These are phyloP conservation scores for Sungouiella blattae DNA, from an alignment of 805 yeast species.

Conservation along the genomic window DNA sequence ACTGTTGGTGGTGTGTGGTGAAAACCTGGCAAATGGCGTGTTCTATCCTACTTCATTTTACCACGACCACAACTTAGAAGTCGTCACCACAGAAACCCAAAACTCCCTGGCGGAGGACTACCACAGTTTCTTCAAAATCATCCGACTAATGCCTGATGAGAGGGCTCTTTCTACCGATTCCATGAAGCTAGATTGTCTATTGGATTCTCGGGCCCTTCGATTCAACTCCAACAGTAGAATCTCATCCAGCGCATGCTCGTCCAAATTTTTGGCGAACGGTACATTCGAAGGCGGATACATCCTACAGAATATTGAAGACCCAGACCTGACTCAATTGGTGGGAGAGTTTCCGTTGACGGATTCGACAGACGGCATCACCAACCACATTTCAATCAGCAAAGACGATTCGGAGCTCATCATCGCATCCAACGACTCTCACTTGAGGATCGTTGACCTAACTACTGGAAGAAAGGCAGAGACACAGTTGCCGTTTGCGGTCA, in stretches of 20 bases:
- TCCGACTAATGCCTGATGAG: conserved; percentile 31
- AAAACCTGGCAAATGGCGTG: conserved; percentile 31
- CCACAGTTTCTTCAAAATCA: conserved; percentile 33
- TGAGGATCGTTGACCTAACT: conserved; percentile 40
- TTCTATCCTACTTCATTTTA: conserved; percentile 37
- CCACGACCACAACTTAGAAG: conserved; percentile 28
- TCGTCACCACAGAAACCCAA: conserved; percentile 19
- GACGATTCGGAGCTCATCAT: conserved; percentile 32
- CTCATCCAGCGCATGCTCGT: conserved; percentile 46
- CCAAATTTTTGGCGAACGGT: conserved; percentile 45
- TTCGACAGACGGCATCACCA: conserved; percentile 49
- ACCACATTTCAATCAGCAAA: conserved; percentile 40
- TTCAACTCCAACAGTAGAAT: conserved; percentile 37
- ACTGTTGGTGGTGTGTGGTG: conserved; percentile 43
- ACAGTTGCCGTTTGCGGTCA: conserved; percentile 46
- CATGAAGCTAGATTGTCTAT: conserved; percentile 36
- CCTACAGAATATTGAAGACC: conserved; percentile 31
- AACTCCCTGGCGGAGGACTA: conserved; percentile 21
- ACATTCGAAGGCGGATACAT: conserved; percentile 52
- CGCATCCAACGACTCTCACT: conserved; percentile 48
- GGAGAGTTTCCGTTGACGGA: conserved; percentile 40
- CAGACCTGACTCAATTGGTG: conserved; percentile 14
- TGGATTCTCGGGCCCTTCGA: conserved; percentile 31
- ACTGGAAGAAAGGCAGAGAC: conserved; percentile 11
- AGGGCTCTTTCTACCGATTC: conserved; percentile 9